Evolutionary conservation across 2,329 filamentous ascomycete genomes (phyloP), one percentile per base, ranked within the genome.

Genomic region (Domatiomyces globalis): DNA sequence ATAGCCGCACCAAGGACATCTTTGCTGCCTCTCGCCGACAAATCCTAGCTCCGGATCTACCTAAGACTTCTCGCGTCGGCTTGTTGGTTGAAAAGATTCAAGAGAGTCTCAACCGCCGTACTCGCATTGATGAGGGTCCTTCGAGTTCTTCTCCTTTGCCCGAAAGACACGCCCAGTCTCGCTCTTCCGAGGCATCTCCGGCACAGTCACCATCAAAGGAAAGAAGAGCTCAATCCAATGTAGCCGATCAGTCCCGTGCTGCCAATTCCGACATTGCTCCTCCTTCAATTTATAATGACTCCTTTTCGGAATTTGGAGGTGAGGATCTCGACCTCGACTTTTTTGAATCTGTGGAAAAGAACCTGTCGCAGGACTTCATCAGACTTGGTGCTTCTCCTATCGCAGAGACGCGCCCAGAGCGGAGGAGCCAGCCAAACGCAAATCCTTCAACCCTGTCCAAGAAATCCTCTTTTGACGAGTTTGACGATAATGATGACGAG

Each of bases 41-140:
- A 53, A 61, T 69, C 44, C 56, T 69, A 36, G 64, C 66, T 42
- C 61, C 67, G 18, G 63, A 67, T 12, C 62, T 65, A 20, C 60
- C 67, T 6, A 72, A 69, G 55, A 64, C 68, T 39, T 73, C 73
- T 6, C 69, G 69, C 46, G 69, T 76, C 39, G 73, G 67, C 52
- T 78, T 80, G 15, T 67, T 89, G 49, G 69, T 89, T 18, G 77
- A 85, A 60, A 82, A 78, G 48, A 82, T 87, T 49, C 73, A 78
- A 51, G 71, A 73, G 58, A 74, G 70, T 15, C 64, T 74, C 49
- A 62, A 68, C 10, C 70, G 67, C 49, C 55, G 58, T 39, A 46
- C 53, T 12, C 56, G 53, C 45, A 54, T 59, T 15, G 61, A 65
- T n/a, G 56, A 57, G 36, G 62, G 60, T 15, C 66, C 68, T 22